Conservation (phyloP, 2,329 filamentous ascomycete genomes). For the Hypoxylon sp. region DNA sequence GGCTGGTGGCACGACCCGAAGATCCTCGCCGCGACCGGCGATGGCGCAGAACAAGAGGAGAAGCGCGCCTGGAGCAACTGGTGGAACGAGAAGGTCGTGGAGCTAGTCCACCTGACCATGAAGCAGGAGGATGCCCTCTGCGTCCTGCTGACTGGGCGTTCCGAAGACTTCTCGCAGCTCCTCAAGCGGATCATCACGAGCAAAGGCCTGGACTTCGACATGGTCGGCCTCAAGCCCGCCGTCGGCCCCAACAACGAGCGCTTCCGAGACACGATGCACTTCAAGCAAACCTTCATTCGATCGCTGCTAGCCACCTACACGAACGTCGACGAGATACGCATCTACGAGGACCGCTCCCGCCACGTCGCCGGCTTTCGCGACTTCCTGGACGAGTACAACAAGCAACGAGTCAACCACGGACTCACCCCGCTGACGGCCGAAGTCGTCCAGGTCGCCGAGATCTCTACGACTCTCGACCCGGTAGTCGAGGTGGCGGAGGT, state of each 20-base stretch:
- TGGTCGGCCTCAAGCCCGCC: conserved; percentile 87
- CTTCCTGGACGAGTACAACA: conserved; percentile 85
- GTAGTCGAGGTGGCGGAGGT: conserved; percentile 59
- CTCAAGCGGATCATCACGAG: conserved; percentile 83
- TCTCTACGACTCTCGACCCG: conserved; percentile 64
- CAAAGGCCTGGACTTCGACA: conserved; percentile 86
- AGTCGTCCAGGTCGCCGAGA: conserved; percentile 87
- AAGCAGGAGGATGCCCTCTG: conserved; percentile 85
- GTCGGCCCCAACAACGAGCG: conserved; percentile 82
- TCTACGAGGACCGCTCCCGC: conserved; percentile 74
- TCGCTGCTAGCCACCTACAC: conserved; percentile 88
- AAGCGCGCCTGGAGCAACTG: conserved; percentile 86
- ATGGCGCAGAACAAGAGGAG: conserved; percentile 85
- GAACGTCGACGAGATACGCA: conserved; percentile 82
- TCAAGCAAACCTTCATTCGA: conserved; percentile 88
- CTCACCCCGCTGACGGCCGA: conserved; percentile 78
- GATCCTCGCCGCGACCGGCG: conserved; percentile 87
- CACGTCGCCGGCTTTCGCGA: conserved; percentile 86
- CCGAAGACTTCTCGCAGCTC: conserved; percentile 82
- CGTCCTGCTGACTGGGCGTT: conserved; percentile 88
- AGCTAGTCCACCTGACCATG: conserved; percentile 84
- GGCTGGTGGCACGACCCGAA: conserved; percentile 97
- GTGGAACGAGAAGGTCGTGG: conserved; percentile 94
- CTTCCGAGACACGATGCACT: conserved; percentile 86
- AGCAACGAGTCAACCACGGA: conserved; percentile 57